phyloP scores from a whole-genome alignment of 2,329 filamentous ascomycete genomes.

The Madurella fahalii region DNA sequence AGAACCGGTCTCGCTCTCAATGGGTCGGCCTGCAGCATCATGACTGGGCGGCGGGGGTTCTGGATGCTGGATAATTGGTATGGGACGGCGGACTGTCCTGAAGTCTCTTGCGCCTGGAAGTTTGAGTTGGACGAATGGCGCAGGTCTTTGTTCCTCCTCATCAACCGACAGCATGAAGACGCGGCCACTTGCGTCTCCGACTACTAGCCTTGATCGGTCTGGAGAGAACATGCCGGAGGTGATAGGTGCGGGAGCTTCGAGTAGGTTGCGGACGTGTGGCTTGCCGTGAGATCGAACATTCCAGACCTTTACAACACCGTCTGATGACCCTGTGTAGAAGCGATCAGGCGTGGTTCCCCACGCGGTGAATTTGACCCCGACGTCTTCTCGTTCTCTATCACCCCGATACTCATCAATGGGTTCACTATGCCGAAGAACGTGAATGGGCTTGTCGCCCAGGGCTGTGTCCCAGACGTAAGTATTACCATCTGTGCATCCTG shows the following conservation, averaged over 20 bases:
- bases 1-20: slow-evolving; percentile 27
- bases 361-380: slow-evolving; percentile 59
- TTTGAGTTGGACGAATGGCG: slow-evolving; percentile 31
- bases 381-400: slow-evolving; percentile 52
- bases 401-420: slow-evolving; percentile 38
- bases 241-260: slow-evolving; percentile 53
- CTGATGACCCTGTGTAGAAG: slow-evolving; percentile 61
- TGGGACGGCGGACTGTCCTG: slow-evolving; percentile 42
- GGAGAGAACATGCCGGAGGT: slow-evolving; percentile 56
- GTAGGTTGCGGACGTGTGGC: slow-evolving; percentile 49
- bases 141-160: slow-evolving; percentile 37
- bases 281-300: slow-evolving; percentile 45
- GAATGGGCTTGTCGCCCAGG: slow-evolving; percentile 51
- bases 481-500: slow-evolving; percentile 57
- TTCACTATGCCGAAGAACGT: slow-evolving; percentile 51
- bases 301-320: slow-evolving; percentile 61
- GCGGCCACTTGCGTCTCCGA: slow-evolving; percentile 60
- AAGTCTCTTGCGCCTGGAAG: slow-evolving; percentile 32
- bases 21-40: slow-evolving; percentile 21
- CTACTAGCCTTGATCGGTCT: slow-evolving; percentile 49
- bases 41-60: slow-evolving; percentile 42
- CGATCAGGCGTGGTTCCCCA: slow-evolving; percentile 56
- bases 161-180: slow-evolving; percentile 53
- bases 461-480: slow-evolving; percentile 62
- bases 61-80: slow-evolving; percentile 46